Evolutionary conservation across 1,284 basidiomycete genomes (phyloP).

Genomic region (Vanrija sp.): DNA sequence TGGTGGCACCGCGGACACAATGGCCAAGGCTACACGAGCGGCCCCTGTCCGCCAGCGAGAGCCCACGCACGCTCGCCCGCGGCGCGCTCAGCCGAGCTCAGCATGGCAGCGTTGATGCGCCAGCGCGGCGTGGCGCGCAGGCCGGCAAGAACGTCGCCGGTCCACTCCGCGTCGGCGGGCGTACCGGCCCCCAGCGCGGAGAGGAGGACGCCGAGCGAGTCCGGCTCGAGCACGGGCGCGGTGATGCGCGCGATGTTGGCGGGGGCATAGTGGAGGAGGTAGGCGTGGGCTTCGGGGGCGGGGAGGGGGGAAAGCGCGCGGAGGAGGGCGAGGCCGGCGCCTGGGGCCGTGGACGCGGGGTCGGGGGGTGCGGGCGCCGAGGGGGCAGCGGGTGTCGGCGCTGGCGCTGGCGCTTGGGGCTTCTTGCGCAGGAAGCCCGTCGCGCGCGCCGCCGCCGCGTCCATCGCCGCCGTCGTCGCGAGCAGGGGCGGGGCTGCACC

Average conservation of each 20-base stretch:
- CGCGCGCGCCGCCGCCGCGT: neutral
- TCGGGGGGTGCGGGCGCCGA: constrained; percentile 11
- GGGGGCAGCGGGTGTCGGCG: neutral
- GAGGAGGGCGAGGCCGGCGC: constrained; percentile 34
- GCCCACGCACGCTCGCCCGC: constrained; percentile 22
- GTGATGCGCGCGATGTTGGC: constrained; percentile 23
- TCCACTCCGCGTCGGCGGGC: neutral
- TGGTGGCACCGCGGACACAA: too few species aligned
- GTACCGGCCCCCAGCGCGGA: constrained; percentile 6
- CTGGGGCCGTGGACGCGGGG: constrained; percentile 26
- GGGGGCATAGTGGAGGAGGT: constrained; percentile 23
- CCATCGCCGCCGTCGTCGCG: neutral
- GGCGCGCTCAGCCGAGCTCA: constrained; percentile 23
- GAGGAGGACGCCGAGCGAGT: constrained; percentile 33
- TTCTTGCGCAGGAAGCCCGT: neutral
- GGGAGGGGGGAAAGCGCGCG: constrained; percentile 15
- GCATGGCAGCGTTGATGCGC: constrained; percentile 36
- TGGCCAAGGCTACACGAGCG: neutral
- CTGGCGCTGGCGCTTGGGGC: neutral
- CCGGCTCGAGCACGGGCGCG: constrained; percentile 37
- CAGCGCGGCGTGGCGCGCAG: constrained; percentile 30
- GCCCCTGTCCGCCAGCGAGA: constrained; percentile 18
- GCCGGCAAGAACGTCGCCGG: constrained; percentile 17
- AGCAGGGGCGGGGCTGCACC: neutral
- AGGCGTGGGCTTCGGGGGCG: constrained; percentile 6